Percentiles rank a stretch among this genome's conserved stretches.
phyloP scores from a whole-genome alignment of 176 grass and related monocot species.

The Hordeum marinum region DNA sequence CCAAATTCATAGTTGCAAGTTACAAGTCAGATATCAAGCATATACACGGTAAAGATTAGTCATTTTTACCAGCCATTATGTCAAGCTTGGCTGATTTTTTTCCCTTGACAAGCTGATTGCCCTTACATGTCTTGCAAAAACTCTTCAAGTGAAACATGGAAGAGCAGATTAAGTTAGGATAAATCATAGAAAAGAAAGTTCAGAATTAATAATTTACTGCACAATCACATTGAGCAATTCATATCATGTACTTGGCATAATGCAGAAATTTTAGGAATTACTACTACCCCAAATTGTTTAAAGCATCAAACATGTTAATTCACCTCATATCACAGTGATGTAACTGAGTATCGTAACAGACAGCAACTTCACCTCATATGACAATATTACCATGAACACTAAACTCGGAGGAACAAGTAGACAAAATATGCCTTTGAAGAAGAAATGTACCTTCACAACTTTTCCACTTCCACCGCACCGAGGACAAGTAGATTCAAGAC shows the following conservation, averaged over 20 bases:
- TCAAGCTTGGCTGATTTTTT: constrained; percentile 77
- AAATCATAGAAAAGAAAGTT: background rate
- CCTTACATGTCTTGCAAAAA: constrained; percentile 96
- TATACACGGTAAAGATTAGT: background rate
- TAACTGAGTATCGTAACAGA: background rate
- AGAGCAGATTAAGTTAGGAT: constrained; percentile 21
- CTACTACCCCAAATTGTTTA: constrained; percentile 5
- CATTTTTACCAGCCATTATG: constrained; percentile 66
- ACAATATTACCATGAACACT: background rate
- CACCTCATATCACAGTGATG: background rate
- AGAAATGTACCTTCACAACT: constrained; percentile 62
- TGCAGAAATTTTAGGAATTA: background rate
- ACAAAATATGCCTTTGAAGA: constrained; percentile 14
- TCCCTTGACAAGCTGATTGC: constrained; percentile 58
- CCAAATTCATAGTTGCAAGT: constrained; percentile 12
- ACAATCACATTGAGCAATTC: background rate
- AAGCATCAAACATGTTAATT: constrained; percentile 1
- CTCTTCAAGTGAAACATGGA: constrained; percentile 41
- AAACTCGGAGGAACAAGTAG: background rate
- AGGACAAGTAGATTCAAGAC: constrained; percentile 55
- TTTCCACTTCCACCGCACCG: constrained; percentile 67
- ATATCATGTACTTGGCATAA: background rate
- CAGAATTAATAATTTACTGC: background rate
- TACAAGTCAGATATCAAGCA: background rate
- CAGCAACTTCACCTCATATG: background rate